Base-by-base conservation (phyloP, 78 protist genomes). In the Speleostelium caveatum region DNA sequence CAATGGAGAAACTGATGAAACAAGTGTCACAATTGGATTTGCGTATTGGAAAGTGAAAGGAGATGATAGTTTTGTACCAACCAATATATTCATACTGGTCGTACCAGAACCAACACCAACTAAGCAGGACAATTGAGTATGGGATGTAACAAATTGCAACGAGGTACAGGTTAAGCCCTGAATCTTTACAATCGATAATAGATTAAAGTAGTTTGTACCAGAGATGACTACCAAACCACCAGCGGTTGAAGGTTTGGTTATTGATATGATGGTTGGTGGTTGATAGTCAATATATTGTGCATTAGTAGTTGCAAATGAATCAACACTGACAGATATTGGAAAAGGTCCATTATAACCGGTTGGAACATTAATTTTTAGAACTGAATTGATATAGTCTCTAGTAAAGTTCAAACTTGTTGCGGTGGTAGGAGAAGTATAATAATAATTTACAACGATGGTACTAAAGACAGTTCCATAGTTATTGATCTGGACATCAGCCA, bases 401-500 rank as follows among this genome's bases (percentile, higher is more conserved):
- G 28, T 36, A 59, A 38, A 74, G 14, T 35, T 0, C 8, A 74
- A 14, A n/a, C 30, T 22, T 17, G 3, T 0, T 5, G 41, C 32
- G 21, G 33, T n/a, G 10, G 53, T 45, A 10, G 53, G 6, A 45
- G 53, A 14, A 14, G n/a, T 45, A 10, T 45, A 45, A 45, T 14
- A 45, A 36, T 17, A 74, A 14, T 19, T 36, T 5, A 74, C 68
- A 12, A 3, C 26, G 16, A 74, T 53, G 16, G 7, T 12, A 22
- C 59, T 36, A 38, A 58, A 74, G 2, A 58, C 56, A 12, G 83
- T 74, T 28, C 83, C 83, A 58, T 74, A 74, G 14, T 74, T 74
- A 28, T 74, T 68, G 3, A 74, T 74, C 4, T 24, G 32, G 10
- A 74, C 3, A 38, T 35, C 28, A 16, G 30, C 68, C n/a, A 22